phyloP scores from a whole-genome alignment of 495 filamentous ascomycete species.

The Delitschia confertaspora region DNA sequence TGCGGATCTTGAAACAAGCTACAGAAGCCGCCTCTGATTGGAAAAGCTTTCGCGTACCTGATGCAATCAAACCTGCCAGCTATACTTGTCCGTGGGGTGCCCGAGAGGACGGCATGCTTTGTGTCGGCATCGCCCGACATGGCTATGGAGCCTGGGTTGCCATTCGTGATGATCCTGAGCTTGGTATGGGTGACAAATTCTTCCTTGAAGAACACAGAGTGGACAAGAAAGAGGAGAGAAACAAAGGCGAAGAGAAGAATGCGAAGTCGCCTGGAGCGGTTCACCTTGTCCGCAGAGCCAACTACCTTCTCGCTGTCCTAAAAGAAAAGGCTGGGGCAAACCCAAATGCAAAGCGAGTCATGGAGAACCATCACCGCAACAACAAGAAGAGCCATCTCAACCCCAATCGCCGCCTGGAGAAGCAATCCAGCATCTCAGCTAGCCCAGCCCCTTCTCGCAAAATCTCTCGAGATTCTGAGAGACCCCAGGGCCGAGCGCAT shows the following conservation, averaged over 20 bases:
- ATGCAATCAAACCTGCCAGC: constrained; percentile 77
- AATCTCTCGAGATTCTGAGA: constrained; percentile 44
- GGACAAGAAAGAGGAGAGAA: constrained; percentile 86
- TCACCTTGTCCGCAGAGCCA: constrained; percentile 86
- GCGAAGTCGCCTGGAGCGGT: constrained; percentile 92
- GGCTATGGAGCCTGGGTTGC: constrained; percentile 90
- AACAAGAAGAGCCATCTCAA: constrained; percentile 32
- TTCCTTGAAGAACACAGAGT: constrained; percentile 98
- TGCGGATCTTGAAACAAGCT: constrained; percentile 71
- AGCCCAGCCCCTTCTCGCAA: constrained; percentile 26
- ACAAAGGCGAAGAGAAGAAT: constrained; percentile 62
- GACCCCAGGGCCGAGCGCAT: constrained; percentile 42
- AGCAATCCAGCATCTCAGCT: constrained; percentile 22
- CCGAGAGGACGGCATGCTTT: constrained; percentile 93
- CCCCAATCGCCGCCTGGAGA: constrained; percentile 21
- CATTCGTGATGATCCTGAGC: constrained; percentile 84
- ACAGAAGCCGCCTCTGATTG: constrained; percentile 54
- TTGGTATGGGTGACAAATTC: constrained; percentile 83
- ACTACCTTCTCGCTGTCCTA: constrained; percentile 87
- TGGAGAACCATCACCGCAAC: constrained; percentile 29
- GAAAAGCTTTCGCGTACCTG: constrained; percentile 73
- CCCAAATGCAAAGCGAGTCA: constrained; percentile 20
- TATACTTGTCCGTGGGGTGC: constrained; percentile 84
- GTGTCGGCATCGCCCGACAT: constrained; percentile 82
- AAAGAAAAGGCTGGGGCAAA: constrained; percentile 52